These are phyloP conservation scores for Pythium myriotylum DNA, from an alignment of 352 stramenopile genomes.

Conservation along the genomic window DNA sequence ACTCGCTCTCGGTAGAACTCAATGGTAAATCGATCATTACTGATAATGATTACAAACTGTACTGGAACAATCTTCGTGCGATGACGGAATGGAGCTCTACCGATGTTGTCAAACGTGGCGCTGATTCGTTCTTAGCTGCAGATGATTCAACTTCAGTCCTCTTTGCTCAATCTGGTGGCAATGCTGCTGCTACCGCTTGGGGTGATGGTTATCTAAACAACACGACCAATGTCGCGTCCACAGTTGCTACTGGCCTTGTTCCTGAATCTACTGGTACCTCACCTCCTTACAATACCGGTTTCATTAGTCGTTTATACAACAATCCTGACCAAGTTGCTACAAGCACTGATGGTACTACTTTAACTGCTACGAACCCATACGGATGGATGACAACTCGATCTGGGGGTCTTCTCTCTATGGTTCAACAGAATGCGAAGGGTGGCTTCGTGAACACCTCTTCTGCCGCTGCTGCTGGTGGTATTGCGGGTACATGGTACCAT, in stretches of 20 bases:
- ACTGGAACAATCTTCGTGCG: conserved; percentile 31
- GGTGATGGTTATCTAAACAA: conserved; percentile 28
- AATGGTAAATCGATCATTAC: conserved; percentile 30
- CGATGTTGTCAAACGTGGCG: conserved; percentile 28
- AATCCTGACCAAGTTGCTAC: conserved; percentile 9
- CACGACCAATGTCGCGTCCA: conserved; percentile 3
- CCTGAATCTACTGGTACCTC: conserved; percentile 1
- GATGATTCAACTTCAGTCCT: conserved; percentile 24
- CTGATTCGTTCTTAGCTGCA: conserved; percentile 23
- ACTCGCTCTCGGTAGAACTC: conserved; percentile 22
- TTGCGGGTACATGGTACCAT: conserved; percentile 22
- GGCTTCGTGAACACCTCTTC: conserved; percentile 13
- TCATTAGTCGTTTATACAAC: conserved; percentile 6
- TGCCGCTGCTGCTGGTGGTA: conserved; percentile 13
- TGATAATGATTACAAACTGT: conserved; percentile 26
- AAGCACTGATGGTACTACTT: neutral
- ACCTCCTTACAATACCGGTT: conserved; percentile 10
- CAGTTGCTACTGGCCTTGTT: conserved; percentile 2
- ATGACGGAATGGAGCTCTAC: conserved; percentile 20
- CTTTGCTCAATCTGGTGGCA: neutral
- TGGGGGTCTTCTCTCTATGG: conserved; percentile 9
- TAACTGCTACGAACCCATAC: conserved; percentile 1
- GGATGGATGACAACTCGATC: conserved; percentile 6
- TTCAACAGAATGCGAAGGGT: conserved; percentile 16
- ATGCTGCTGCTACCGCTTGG: neutral